These are phyloP conservation scores for Pharus latifolius DNA, from an alignment of 176 grass and related monocot species.

Conservation along the genomic window DNA sequence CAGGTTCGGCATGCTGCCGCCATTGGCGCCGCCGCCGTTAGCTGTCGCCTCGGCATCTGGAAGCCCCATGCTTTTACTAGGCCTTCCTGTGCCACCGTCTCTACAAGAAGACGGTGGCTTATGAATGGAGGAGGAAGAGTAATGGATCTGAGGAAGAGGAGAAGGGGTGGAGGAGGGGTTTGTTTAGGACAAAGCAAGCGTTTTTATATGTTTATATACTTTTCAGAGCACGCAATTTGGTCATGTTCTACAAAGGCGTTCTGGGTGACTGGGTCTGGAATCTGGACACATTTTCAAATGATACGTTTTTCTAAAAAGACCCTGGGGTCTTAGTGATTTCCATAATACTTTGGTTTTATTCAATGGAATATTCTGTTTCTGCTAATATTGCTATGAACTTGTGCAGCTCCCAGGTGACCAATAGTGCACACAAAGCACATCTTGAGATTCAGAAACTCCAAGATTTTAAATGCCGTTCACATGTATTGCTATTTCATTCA, in stretches of 20 bases:
- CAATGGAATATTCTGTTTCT: too few species aligned
- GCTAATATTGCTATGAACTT: too few species aligned
- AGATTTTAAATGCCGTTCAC: too few species aligned
- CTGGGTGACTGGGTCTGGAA: too few species aligned
- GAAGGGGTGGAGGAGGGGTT: neutral
- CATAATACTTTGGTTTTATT: too few species aligned
- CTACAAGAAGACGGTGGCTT: neutral
- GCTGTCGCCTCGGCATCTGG: neutral
- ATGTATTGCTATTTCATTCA: too few species aligned
- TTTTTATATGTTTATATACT: constrained; percentile 8
- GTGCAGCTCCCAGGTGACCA: too few species aligned
- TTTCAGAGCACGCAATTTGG: neutral
- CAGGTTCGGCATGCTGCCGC: neutral
- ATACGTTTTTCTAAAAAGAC: neutral
- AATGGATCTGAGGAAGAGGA: constrained; percentile 18
- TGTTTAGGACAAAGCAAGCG: neutral
- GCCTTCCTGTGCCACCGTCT: neutral
- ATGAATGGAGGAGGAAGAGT: neutral
- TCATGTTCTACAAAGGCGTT: constrained; percentile 3
- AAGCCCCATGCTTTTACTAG: constrained; percentile 16
- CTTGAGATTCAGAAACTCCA: too few species aligned
- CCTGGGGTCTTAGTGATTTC: neutral
- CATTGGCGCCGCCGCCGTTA: neutral
- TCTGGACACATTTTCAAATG: constrained; percentile 7
- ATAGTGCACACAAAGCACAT: too few species aligned